These are phyloP conservation scores for Rhodosporidiobolus sp. DNA, from an alignment of 768 basidiomycete genomes.

Conservation along the genomic window DNA sequence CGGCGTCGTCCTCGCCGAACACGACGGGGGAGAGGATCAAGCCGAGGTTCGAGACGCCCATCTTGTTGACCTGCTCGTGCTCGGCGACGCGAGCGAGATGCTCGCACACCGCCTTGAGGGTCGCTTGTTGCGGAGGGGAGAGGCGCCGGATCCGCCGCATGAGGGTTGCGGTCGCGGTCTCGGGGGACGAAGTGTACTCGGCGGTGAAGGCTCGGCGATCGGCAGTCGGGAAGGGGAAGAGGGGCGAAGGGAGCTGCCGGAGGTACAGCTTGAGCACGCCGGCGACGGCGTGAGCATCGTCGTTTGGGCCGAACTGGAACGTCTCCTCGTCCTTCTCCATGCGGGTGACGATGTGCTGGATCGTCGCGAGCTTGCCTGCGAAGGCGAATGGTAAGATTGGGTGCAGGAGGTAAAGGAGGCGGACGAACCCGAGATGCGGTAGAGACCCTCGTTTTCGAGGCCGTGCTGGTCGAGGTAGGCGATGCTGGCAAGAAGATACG, in stretches of 20 bases:
- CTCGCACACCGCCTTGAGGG: constrained; percentile 38
- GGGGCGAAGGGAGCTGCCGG: constrained; percentile 42
- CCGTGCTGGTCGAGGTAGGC: constrained; percentile 36
- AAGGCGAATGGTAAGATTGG: not conserved
- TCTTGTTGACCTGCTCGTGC: constrained; percentile 39
- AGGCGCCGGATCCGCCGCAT: constrained; percentile 37
- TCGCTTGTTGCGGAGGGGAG: constrained; percentile 40
- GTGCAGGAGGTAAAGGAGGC: not conserved
- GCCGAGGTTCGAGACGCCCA: constrained; percentile 39
- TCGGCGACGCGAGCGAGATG: constrained; percentile 39
- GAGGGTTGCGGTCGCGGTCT: constrained; percentile 11
- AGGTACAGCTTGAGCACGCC: constrained; percentile 45
- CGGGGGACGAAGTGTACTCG: constrained; percentile 9
- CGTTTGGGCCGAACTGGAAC: constrained; percentile 38
- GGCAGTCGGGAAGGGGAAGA: constrained; percentile 35
- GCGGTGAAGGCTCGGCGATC: constrained; percentile 27
- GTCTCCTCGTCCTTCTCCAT: constrained; percentile 43
- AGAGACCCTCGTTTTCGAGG: constrained; percentile 42
- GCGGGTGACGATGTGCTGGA: constrained; percentile 38
- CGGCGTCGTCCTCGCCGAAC: constrained; percentile 34
- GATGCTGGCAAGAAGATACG: constrained; percentile 11
- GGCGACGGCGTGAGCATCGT: constrained; percentile 39
- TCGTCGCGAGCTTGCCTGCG: constrained; percentile 27
- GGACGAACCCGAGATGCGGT: constrained; percentile 38
- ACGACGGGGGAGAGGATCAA: constrained; percentile 37